phyloP scores from a whole-genome alignment of 2,329 filamentous ascomycete species.

The Harringtonia lauricola region DNA sequence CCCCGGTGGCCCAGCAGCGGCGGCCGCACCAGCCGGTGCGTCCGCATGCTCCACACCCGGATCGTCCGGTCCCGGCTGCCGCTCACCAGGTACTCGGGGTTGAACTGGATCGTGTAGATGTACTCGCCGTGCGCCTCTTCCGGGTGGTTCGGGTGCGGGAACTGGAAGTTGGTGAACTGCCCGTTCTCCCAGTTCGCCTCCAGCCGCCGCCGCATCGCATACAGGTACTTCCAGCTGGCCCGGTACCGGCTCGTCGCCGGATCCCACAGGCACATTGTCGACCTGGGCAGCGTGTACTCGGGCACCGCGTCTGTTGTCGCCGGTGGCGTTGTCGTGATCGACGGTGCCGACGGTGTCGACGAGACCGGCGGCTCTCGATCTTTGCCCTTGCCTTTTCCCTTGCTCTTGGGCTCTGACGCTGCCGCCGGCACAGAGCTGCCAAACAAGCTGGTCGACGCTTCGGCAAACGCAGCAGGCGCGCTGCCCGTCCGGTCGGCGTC shows the following conservation, averaged over 20 bases:
- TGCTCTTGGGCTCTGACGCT: constrained; percentile 15
- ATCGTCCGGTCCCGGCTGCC: constrained; percentile 84
- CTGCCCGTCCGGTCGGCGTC: constrained; percentile 20
- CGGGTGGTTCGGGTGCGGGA: constrained; percentile 71
- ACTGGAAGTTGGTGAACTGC: constrained; percentile 73
- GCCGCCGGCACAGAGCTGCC: constrained; percentile 3
- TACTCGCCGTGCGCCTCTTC: constrained; percentile 84
- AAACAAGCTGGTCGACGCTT: constrained; percentile 12
- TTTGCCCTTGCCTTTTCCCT: constrained; percentile 21
- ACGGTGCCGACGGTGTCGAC: constrained; percentile 6
- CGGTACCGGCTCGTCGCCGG: constrained; percentile 38
- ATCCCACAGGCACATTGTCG: constrained; percentile 41
- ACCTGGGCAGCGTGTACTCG: constrained; percentile 23
- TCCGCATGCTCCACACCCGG: constrained; percentile 82
- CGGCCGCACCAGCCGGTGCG: constrained; percentile 61
- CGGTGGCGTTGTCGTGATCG: background rate
- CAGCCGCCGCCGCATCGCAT: constrained; percentile 72
- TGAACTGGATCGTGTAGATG: constrained; percentile 90
- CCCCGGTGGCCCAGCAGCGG: constrained; percentile 69
- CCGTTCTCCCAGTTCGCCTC: constrained; percentile 89
- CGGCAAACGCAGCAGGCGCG: constrained; percentile 13
- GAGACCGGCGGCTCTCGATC: constrained; percentile 20
- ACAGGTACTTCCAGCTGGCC: constrained; percentile 88
- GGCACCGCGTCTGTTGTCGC: background rate
- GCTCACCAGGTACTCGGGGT: constrained; percentile 76